A percentile compares a stretch with the other conserved stretches of the same genome.
Evolutionary conservation across 768 basidiomycete species (phyloP).

Genomic region (Multifurca ochricompacta): DNA sequence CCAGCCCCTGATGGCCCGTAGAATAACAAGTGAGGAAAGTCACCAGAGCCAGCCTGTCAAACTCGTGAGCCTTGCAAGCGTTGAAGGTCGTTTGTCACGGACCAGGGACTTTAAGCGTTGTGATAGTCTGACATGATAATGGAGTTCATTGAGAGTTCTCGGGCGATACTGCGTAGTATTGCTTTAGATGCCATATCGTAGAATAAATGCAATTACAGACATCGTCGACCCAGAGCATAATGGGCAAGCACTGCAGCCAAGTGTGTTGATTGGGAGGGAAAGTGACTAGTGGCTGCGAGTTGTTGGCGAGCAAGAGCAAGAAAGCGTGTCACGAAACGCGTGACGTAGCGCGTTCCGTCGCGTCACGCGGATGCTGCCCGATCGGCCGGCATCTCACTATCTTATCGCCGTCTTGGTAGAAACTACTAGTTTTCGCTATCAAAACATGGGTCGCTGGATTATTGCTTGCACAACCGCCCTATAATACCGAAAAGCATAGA

Average conservation of each 20-base stretch:
- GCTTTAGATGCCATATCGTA: background rate
- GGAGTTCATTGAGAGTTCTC: constrained; percentile 70
- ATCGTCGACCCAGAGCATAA: constrained; percentile 46
- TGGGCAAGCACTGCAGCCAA: background rate
- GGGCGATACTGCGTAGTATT: constrained; percentile 65
- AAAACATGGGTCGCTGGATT: no score
- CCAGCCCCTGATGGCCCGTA: constrained; percentile 97
- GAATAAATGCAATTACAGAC: constrained; percentile 23
- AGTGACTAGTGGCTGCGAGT: no score
- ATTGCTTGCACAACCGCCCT: background rate
- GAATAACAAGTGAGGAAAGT: constrained; percentile 97
- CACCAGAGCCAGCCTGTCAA: constrained; percentile 70
- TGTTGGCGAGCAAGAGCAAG: background rate
- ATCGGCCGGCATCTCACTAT: constrained; percentile 12
- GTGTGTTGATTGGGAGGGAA: no score
- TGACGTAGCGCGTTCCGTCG: constrained; percentile 20
- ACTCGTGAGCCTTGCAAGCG: background rate
- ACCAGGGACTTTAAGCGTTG: constrained; percentile 74
- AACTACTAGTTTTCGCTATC: background rate
- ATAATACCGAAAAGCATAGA: no score
- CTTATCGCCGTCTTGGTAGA: background rate
- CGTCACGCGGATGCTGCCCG: constrained; percentile 17
- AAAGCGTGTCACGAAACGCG: constrained; percentile 15
- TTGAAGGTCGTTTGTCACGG: constrained; percentile 16
- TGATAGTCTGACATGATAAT: constrained; percentile 82